Percentiles rank a stretch among this genome's conserved stretches.
Conservation (phyloP, 2,329 filamentous ascomycete genomes). For the Botryotinia narcissicola region DNA sequence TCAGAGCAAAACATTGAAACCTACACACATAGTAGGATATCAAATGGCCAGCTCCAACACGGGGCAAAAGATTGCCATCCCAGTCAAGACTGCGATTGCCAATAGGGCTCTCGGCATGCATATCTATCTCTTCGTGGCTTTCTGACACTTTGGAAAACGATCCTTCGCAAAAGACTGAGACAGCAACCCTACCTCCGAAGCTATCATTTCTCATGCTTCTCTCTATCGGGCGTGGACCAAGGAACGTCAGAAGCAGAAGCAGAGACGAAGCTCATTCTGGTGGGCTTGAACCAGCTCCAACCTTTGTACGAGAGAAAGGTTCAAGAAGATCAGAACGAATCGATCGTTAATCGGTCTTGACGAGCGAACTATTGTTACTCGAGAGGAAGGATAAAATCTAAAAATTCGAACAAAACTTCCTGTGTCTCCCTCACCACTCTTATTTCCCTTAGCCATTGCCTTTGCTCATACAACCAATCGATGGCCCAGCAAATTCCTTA, state of each 20-base stretch:
- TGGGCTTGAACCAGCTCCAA: slow-evolving; percentile 6
- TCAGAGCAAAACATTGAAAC: neutral
- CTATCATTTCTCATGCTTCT: neutral
- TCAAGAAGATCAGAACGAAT: neutral
- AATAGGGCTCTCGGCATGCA: neutral
- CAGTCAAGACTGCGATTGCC: neutral
- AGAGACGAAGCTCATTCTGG: neutral
- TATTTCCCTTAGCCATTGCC: neutral
- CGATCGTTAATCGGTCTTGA: neutral
- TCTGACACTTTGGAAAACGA: neutral
- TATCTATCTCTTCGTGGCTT: neutral
- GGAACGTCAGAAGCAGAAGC: neutral
- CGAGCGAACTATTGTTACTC: neutral
- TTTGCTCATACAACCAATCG: neutral
- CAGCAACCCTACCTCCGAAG: neutral
- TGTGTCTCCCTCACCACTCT: neutral
- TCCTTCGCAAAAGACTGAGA: neutral
- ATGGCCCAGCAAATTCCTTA: neutral
- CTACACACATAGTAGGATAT: neutral
- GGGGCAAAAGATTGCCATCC: too few relatives aligned
- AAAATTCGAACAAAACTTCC: neutral
- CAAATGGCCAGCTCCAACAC: neutral
- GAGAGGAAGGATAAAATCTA: neutral
- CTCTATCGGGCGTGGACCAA: neutral
- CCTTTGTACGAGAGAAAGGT: neutral